Base-by-base conservation (phyloP, 1,284 basidiomycete genomes). In the Heliocybe sulcata region DNA sequence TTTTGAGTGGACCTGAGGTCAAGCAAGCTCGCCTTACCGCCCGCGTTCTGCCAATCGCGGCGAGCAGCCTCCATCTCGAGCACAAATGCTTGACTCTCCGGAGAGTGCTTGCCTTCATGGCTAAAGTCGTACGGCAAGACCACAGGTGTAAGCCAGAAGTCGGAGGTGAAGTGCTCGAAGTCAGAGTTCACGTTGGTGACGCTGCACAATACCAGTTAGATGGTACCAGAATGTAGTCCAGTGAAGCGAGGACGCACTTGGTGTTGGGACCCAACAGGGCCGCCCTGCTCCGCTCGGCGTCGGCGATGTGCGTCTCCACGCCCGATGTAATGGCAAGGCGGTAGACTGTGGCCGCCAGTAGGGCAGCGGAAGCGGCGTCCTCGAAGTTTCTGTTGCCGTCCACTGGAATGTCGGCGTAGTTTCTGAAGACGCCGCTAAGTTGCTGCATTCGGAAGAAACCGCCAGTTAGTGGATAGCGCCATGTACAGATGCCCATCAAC, bases 31-130 rank as follows among this genome's bases (percentile, higher is more conserved):
- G n/a, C n/a, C n/a, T n/a, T n/a, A n/a, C n/a, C n/a, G n/a, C n/a
- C n/a, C n/a, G n/a, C n/a, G n/a, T n/a, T n/a, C n/a, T n/a, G n/a
- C 85, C 87, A 92, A 56, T 90, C 87, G 51, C 75, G 72, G 72
- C 83, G 87, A 14, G 86, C 85, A 0, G 86, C 80, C 63, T 90
- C 79, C 64, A 91, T 75, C 60, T 84, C 71, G 1, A 92, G 64
- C 0, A 87, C 75, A 61, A 92, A 92, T n/a, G 83, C 85, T 68
- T 92, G 78, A 0, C 71, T 75, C 59, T 85, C 82, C 0, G 82
- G 70, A 54, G 82, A 85, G 12, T 79, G 35, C 3, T 67, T 60
- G 0, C 83, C 84, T 60, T 80, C 62, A 1, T 64, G 38, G 0
- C 70, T 66, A 60, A 79, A 89, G 1, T 73, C 66, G 35, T 83